Evolutionary conservation across 768 basidiomycete genomes (phyloP), one percentile per base, ranked within the genome.

Genomic region (Hygrocybe punicea): DNA sequence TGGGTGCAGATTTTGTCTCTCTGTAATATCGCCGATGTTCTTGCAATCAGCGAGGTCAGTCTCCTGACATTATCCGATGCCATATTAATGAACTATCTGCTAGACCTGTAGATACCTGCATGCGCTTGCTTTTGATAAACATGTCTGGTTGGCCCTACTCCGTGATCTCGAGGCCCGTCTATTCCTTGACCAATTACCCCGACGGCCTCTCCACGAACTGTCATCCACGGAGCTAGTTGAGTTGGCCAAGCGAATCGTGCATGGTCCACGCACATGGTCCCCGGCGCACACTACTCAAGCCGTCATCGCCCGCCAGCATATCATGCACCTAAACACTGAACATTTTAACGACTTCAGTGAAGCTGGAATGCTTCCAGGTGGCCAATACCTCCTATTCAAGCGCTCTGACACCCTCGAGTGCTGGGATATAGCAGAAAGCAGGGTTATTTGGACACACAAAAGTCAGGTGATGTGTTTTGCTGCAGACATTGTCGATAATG

Each of bases 171-270:
- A 59, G 6, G 50, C 58, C 25, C 60, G 60, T 34, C 33, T 39
- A 13, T 59, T 62, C 21, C 10, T 62, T 13, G 55, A 62, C 56
- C 58, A 56, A n/a, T 50, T 37, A n/a, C 60, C 60, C 29, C 50
- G 55, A 9, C 53, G 53, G 35, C 44, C 24, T 19, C 51, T 56
- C 21, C 17, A 16, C 2, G 46, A 51, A 3, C 46, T 62, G 7
- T 53, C 60, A 19, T 39, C 40, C 25, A 19, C 35, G 1, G 58
- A 51, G 9, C 58, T 59, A 10, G 49, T 62, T 17, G 29, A 48
- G 13, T 47, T 52, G 6, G 58, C 51, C 17, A 55, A 57, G 42
- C 58, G 51, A 3, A 47, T 29, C 4, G 44, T 48, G 2, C 58
- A 34, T 8, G 60, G 60, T 33, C 60, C 60, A 33, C 44, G 34